phyloP scores from a whole-genome alignment of 2,329 filamentous ascomycete species.

The Rugonectria rugulosa region DNA sequence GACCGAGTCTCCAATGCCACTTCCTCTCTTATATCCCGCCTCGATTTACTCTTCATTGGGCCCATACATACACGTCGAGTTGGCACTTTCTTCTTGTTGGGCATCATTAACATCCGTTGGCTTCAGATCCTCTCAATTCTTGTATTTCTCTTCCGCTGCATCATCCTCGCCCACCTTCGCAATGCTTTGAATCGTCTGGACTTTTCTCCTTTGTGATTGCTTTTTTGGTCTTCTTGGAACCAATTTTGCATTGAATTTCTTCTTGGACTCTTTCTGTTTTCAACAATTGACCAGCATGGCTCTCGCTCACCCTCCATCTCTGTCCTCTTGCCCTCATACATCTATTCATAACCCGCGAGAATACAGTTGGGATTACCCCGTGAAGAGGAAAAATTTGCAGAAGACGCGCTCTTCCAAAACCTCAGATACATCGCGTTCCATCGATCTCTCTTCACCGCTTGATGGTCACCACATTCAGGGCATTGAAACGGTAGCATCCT shows the following conservation, averaged over 20 bases:
- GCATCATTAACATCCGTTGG: neutral
- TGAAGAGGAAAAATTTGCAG: constrained; percentile 19
- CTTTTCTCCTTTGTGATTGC: constrained; percentile 41
- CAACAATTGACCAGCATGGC: constrained; percentile 45
- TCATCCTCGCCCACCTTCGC: constrained; percentile 39
- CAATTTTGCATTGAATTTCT: constrained; percentile 40
- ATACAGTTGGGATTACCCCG: constrained; percentile 47
- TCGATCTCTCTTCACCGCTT: constrained; percentile 41
- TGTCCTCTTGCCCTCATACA: constrained; percentile 43
- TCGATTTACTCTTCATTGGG: too few relatives aligned
- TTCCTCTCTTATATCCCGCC: too few relatives aligned
- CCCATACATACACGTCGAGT: neutral
- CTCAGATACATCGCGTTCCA: constrained; percentile 37
- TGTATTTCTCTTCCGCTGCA: constrained; percentile 33
- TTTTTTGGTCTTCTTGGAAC: constrained; percentile 56
- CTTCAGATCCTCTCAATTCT: constrained; percentile 7
- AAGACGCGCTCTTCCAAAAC: constrained; percentile 1
- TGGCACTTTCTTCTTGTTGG: neutral
- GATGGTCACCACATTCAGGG: constrained; percentile 37
- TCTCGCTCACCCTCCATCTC: constrained; percentile 40
- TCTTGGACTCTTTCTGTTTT: constrained; percentile 41
- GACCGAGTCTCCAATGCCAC: constrained; percentile 2
- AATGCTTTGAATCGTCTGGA: constrained; percentile 49
- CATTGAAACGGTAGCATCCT: constrained; percentile 46
- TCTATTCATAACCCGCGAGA: constrained; percentile 50